phyloP scores from a whole-genome alignment of 805 yeast genomes.

The Osmozyma mogii region DNA sequence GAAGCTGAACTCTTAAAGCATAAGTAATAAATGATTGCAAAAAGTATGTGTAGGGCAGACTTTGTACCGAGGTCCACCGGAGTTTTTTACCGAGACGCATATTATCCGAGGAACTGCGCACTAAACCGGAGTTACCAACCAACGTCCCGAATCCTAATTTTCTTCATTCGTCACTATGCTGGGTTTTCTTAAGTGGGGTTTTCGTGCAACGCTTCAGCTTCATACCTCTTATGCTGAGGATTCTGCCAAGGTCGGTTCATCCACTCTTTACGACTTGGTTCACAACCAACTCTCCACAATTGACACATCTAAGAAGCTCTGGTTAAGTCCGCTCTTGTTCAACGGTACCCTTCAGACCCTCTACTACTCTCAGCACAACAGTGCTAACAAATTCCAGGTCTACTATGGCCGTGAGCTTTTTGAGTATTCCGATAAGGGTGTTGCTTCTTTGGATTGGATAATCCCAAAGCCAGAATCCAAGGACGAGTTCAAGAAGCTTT shows the following conservation, averaged over 20 bases:
- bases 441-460: conserved; percentile 69
- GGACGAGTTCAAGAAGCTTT: conserved; percentile 17
- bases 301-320: conserved; percentile 29
- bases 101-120: not conserved
- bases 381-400: conserved; percentile 43
- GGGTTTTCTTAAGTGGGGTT: conserved; percentile 25
- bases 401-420: conserved; percentile 70
- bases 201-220: conserved; percentile 23
- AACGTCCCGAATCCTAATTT: no score
- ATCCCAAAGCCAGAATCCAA: conserved; percentile 28
- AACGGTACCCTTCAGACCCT: conserved; percentile 76
- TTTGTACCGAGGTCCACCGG: not conserved
- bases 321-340: conserved; percentile 55
- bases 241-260: conserved; percentile 7
- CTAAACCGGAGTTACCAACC: not conserved
- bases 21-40: not conserved
- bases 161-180: not conserved
- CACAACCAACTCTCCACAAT: conserved; percentile 13
- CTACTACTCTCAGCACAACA: conserved; percentile 50
- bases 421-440: conserved; percentile 57
- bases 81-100: conserved; percentile 2
- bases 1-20: conserved; percentile 1
- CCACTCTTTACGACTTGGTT: conserved; percentile 10
- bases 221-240: conserved; percentile 15
- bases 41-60: not conserved